Evolutionary conservation across 192 early-diverging fungal species (phyloP).

Genomic region (Coemansia sp.): DNA sequence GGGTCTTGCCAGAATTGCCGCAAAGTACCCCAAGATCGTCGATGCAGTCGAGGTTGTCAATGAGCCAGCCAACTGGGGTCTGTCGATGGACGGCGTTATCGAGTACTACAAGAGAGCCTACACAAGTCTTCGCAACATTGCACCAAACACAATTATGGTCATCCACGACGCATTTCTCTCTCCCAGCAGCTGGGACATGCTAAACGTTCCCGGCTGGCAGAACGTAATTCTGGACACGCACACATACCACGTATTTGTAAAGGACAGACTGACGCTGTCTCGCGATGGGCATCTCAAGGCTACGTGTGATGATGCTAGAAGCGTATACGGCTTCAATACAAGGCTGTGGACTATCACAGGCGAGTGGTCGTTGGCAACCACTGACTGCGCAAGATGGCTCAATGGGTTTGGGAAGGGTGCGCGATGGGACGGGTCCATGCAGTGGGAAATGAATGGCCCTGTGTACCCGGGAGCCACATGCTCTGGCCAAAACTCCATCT

Average conservation of each 20-base stretch:
- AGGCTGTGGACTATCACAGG: conserved; percentile 64
- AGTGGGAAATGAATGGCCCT: conserved; percentile 46
- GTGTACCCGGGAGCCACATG: conserved; percentile 57
- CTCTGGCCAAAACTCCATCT: conserved; percentile 47
- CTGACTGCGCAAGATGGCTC: conserved; percentile 71
- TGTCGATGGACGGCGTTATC: conserved; percentile 35
- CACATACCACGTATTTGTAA: conserved; percentile 57
- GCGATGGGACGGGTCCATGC: conserved; percentile 65
- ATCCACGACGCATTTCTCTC: conserved; percentile 55
- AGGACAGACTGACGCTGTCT: conserved; percentile 30
- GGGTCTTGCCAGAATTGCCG: conserved; percentile 50
- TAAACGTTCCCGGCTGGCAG: conserved; percentile 48
- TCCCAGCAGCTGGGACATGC: conserved; percentile 36
- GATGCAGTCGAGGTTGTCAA: conserved; percentile 51
- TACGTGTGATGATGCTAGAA: conserved; percentile 35
- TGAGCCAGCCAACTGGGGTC: conserved; percentile 55
- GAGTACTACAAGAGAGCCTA: conserved; percentile 50
- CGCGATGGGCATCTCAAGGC: conserved; percentile 36
- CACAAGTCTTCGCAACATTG: conserved; percentile 38
- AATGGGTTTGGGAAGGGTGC: conserved; percentile 64
- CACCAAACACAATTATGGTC: conserved; percentile 32
- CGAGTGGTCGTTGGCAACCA: conserved; percentile 71
- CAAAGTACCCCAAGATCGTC: conserved; percentile 40
- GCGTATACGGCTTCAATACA: conserved; percentile 41
- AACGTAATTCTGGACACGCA: conserved; percentile 55